Evolutionary conservation across 306 rosid genomes (phyloP), one percentile per base, ranked within the genome.

Genomic region (Cucurbita moschata): DNA sequence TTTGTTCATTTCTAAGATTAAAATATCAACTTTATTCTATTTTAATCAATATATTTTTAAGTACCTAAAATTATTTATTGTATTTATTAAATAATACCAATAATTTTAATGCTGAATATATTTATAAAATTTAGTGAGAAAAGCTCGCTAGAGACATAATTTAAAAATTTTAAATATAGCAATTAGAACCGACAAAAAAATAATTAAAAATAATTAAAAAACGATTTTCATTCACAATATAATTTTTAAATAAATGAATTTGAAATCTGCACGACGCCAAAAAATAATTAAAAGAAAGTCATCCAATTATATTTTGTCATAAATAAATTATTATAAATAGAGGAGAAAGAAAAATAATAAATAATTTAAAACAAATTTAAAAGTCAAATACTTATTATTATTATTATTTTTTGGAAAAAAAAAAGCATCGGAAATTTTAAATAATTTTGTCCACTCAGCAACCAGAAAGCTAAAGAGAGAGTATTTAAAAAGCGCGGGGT

Each of bases 401-500:
- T 23, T 23, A 23, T 23, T 23, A 23, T 23, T 55, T 18, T 18
- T 13, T 5, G 65, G 65, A 30, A 23, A 21, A 21, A 21, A 21
- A 21, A 21, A 21, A 21, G 23, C 23, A 21, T 21, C 1, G 23
- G 23, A 21, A 57, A 59, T 10, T 59, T 59, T 59, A 59, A 59
- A 59, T 10, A 11, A 26, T 4, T 23, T 30, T 26, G 65, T 56
- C 61, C 37, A 58, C 63, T 23, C 14, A 26, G n/a, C 42, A 15
- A 59, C n/a, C 65, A 59, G 42, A 60, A 12, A 60, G 44, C 43
- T 35, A 15, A 44, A 60, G 10, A 60, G 67, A 30, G 42, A 4
- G n/a, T 23, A 60, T 35, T 30, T 66, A 44, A 19, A 66, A 66
- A 66, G 38, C 72, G 52, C 72, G 53, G 72, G 72, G 72, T 66